phyloP scores from a whole-genome alignment of 2,329 filamentous ascomycete genomes.

The Raffaelea albimanens region DNA sequence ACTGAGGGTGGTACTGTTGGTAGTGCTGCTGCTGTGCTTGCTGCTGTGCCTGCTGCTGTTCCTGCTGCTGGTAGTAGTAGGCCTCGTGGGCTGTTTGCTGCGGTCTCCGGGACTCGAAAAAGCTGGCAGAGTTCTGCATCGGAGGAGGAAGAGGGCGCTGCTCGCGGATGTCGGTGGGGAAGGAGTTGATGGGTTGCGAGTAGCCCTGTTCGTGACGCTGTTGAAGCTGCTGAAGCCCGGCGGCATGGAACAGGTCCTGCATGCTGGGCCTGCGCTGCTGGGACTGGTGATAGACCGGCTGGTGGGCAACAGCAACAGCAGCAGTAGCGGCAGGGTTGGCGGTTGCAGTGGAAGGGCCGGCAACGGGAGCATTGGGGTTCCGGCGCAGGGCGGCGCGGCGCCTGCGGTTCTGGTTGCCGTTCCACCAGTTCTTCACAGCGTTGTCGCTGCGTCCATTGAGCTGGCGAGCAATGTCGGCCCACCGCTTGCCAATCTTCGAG shows the following conservation, averaged over 20 bases:
- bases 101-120: too few species aligned
- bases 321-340: constrained; percentile 7
- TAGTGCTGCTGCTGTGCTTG: background rate
- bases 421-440: constrained; percentile 97
- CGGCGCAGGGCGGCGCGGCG: constrained; percentile 36
- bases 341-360: background rate
- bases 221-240: background rate
- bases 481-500: constrained; percentile 68
- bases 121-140: too few species aligned
- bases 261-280: constrained; percentile 4
- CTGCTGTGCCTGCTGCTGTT: background rate
- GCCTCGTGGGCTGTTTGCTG: too few species aligned
- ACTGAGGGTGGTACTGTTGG: background rate
- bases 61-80: too few species aligned
- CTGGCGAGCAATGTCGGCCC: constrained; percentile 83
- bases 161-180: too few species aligned
- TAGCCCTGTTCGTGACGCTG: background rate
- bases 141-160: too few species aligned
- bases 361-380: background rate
- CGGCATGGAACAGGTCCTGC: background rate
- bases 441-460: constrained; percentile 86
- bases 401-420: constrained; percentile 80
- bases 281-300: background rate
- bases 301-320: constrained; percentile 6
- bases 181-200: too few species aligned